These are phyloP conservation scores for Globisporangium megalacanthum DNA, from an alignment of 352 stramenopile species.

Conservation along the genomic window DNA sequence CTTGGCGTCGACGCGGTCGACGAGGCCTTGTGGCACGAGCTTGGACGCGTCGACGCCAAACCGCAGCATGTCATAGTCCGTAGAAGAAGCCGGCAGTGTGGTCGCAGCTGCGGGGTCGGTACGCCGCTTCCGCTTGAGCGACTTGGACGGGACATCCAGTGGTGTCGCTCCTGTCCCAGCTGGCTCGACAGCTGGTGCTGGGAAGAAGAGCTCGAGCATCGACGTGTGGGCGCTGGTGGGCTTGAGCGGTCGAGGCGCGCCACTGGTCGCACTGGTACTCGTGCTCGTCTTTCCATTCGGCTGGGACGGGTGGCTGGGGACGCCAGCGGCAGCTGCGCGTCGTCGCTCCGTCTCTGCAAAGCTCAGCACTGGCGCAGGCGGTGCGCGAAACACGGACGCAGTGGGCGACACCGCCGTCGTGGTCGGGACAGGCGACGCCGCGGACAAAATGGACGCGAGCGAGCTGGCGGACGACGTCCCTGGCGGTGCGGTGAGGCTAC, in stretches of 20 bases:
- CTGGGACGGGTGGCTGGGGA: background rate
- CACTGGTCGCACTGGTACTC: background rate
- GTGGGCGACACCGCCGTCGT: conserved; percentile 10
- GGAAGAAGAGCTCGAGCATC: conserved; percentile 64
- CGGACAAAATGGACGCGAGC: conserved; percentile 16
- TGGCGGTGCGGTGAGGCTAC: conserved; percentile 8
- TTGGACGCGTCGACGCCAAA: conserved; percentile 74
- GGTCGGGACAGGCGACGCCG: conserved; percentile 8
- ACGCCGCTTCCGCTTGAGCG: conserved; percentile 48
- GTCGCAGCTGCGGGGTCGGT: conserved; percentile 1
- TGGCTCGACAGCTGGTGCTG: conserved; percentile 1
- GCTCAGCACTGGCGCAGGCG: conserved; percentile 47
- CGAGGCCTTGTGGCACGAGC: conserved; percentile 76
- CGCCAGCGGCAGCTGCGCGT: conserved; percentile 5
- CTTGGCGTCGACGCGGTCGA: conserved; percentile 71
- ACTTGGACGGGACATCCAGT: conserved; percentile 10
- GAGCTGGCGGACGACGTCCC: conserved; percentile 6
- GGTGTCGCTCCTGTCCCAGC: too few species aligned
- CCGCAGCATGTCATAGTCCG: conserved; percentile 45
- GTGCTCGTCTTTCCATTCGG: background rate
- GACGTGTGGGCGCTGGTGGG: conserved; percentile 16
- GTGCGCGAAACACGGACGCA: conserved; percentile 49
- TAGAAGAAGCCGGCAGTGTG: background rate
- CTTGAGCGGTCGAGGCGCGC: conserved; percentile 3
- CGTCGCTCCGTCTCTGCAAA: conserved; percentile 48